Conservation (phyloP, 2,329 filamentous ascomycete genomes). For the Fusarium metavorans region DNA sequence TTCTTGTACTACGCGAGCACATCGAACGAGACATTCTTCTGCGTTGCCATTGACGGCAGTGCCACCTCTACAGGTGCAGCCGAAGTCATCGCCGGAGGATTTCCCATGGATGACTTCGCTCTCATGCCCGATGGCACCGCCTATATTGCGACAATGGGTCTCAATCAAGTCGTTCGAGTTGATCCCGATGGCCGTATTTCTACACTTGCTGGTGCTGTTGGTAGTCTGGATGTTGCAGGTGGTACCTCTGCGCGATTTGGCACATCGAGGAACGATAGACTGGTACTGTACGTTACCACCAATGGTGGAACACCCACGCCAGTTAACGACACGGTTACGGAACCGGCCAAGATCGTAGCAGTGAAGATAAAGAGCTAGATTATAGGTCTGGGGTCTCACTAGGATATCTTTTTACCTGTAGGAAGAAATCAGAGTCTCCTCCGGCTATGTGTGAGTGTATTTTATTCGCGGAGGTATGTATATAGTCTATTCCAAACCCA, state of each 20-base stretch:
- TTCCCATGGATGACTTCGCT: background rate
- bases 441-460: background rate
- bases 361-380: background rate
- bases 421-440: background rate
- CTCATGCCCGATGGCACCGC: background rate
- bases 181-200: background rate
- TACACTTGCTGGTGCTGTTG: background rate
- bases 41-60: background rate
- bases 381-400: too few species aligned
- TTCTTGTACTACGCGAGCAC: background rate
- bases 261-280: background rate
- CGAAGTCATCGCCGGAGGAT: background rate
- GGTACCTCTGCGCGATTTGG: background rate
- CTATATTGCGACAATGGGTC: background rate
- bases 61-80: background rate
- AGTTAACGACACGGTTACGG: background rate
- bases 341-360: background rate
- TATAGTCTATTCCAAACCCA: too few species aligned
- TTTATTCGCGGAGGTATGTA: background rate
- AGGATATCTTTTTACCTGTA: background rate
- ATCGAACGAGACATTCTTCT: background rate
- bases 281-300: background rate
- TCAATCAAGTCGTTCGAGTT: background rate
- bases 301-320: background rate
- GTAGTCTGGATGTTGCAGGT: background rate